Percentiles rank a stretch among this genome's conserved stretches.
These are phyloP conservation scores for Microthlaspi erraticum DNA, from an alignment of 345 rosid species.

Conservation along the genomic window DNA sequence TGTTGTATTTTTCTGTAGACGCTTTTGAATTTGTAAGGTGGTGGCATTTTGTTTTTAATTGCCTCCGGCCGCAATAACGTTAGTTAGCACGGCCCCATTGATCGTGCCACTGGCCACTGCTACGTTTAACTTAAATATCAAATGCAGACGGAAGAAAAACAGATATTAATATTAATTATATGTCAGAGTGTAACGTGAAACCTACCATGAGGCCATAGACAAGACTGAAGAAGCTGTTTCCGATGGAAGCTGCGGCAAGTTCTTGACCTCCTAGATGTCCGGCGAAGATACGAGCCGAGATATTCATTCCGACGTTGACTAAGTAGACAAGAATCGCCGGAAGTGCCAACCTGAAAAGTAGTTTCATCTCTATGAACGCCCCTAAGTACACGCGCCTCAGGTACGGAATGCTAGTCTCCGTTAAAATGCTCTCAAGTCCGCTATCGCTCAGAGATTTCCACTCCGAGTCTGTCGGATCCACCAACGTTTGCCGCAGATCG, in stretches of 20 bases:
- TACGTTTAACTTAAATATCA: too few relatives aligned
- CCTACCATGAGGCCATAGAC: conserved; percentile 65
- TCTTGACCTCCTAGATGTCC: conserved; percentile 64
- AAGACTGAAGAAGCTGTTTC: conserved; percentile 57
- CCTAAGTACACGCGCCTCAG: conserved; percentile 49
- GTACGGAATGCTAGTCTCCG: conserved; percentile 38
- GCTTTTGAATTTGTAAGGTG: too few relatives aligned
- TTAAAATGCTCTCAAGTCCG: conserved; percentile 54
- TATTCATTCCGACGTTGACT: conserved; percentile 52
- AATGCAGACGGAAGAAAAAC: too few relatives aligned
- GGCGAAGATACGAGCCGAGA: conserved; percentile 56
- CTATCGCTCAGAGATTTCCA: conserved; percentile 8
- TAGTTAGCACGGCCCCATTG: too few relatives aligned
- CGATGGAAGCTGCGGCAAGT: conserved; percentile 67
- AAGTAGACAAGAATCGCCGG: conserved; percentile 63
- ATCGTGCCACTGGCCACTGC: too few relatives aligned
- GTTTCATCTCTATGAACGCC: conserved; percentile 52
- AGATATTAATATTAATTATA: too few relatives aligned
- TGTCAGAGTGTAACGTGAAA: neutral
- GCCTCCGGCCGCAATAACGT: too few relatives aligned
- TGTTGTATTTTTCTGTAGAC: too few relatives aligned
- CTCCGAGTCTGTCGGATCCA: conserved; percentile 10
- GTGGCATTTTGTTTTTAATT: too few relatives aligned
- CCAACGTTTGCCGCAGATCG: conserved; percentile 29
- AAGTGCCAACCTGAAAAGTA: conserved; percentile 56